A percentile compares a stretch with the other conserved stretches of the same genome.
Evolutionary conservation across 2,329 filamentous ascomycete genomes (phyloP).

Genomic region (Arthroderma sp.): DNA sequence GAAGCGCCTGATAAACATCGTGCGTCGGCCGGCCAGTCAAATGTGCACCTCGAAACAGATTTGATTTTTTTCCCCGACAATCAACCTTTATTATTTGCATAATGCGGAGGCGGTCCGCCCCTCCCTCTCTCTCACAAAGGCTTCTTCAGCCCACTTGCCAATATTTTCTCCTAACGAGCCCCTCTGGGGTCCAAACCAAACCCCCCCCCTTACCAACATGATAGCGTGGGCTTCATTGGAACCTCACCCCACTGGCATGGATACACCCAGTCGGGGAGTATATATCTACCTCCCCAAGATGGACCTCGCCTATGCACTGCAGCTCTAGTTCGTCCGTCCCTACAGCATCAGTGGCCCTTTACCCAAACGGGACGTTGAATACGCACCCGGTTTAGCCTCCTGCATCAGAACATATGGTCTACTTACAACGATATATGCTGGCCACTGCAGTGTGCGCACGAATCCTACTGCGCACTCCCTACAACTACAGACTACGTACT

Average conservation of each 20-base stretch:
- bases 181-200: not conserved
- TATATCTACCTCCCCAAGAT: not conserved
- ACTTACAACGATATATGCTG: not conserved
- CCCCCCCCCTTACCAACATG: not conserved
- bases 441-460: not conserved
- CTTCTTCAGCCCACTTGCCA: not conserved
- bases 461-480: not conserved
- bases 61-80: not conserved
- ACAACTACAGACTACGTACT: too few species aligned
- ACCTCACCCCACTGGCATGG: not conserved
- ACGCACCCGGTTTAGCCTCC: not conserved
- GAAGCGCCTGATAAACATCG: not conserved
- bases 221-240: not conserved
- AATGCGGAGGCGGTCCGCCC: conserved; percentile 1
- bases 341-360: not conserved
- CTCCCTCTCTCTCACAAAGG: not conserved
- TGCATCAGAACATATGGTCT: conserved; percentile 1
- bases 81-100: not conserved
- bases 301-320: conserved; percentile 3
- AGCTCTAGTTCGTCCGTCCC: not conserved
- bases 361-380: conserved; percentile 2
- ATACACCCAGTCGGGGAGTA: conserved; percentile 1
- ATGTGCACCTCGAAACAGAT: not conserved
- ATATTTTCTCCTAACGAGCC: not conserved
- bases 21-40: not conserved